Conservation (phyloP, 2,329 filamentous ascomycete species). For the Knufia petricola region DNA sequence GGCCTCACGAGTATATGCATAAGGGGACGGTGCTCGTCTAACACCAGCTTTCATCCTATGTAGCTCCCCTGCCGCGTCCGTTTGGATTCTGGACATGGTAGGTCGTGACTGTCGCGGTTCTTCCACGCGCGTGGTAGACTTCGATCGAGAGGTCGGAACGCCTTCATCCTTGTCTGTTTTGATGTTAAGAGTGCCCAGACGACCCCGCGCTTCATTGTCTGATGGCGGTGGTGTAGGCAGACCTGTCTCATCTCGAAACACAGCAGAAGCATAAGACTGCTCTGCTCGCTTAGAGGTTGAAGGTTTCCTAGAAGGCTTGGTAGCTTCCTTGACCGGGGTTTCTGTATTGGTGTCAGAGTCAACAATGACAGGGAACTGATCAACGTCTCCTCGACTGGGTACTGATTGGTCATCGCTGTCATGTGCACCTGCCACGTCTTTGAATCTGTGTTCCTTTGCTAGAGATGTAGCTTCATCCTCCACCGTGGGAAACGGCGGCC, state of each 20-base stretch:
- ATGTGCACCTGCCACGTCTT: constrained; percentile 20
- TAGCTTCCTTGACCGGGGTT: background rate
- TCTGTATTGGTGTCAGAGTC: constrained; percentile 21
- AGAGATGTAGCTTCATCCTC: constrained; percentile 37
- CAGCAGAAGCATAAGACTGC: background rate
- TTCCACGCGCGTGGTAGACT: constrained; percentile 14
- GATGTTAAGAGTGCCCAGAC: background rate
- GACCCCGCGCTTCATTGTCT: constrained; percentile 16
- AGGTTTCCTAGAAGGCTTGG: background rate
- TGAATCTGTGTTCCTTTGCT: constrained; percentile 30
- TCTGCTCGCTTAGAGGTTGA: constrained; percentile 1
- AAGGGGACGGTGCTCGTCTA: constrained; percentile 20
- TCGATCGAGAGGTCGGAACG: constrained; percentile 11
- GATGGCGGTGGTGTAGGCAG: constrained; percentile 4
- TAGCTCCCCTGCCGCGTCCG: constrained; percentile 14
- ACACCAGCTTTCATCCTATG: constrained; percentile 13
- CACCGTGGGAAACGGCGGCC: constrained; percentile 36
- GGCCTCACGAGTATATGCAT: constrained; percentile 11
- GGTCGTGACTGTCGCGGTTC: constrained; percentile 14
- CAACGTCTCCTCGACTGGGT: constrained; percentile 31
- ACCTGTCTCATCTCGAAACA: constrained; percentile 1
- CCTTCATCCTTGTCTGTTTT: background rate
- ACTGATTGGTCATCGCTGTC: constrained; percentile 22
- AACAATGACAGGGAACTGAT: constrained; percentile 37
- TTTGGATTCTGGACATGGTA: constrained; percentile 21